A percentile compares a stretch with the other conserved stretches of the same genome.
These are phyloP conservation scores for Mycena albidolilacea DNA, from an alignment of 768 basidiomycete genomes.

Conservation along the genomic window DNA sequence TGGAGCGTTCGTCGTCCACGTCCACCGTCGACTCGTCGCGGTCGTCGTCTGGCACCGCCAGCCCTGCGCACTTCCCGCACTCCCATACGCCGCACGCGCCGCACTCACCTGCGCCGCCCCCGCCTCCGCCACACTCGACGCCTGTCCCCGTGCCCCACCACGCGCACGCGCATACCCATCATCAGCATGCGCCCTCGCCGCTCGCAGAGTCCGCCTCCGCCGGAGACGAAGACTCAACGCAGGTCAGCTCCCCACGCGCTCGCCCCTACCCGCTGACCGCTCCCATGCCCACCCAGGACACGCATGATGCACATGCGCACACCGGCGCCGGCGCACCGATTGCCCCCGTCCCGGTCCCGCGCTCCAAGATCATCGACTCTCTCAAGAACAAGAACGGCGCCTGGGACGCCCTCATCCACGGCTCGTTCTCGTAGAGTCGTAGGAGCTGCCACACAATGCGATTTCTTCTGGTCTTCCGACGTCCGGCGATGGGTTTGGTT, in stretches of 20 bases:
- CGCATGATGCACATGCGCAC: constrained; percentile 36
- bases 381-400: constrained; percentile 70
- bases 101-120: constrained; percentile 24
- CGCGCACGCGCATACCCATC: constrained; percentile 40
- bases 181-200: constrained; percentile 16
- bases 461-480: not conserved
- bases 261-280: constrained; percentile 26
- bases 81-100: constrained; percentile 39
- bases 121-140: constrained; percentile 31
- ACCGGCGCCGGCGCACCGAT: constrained; percentile 40
- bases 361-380: constrained; percentile 67
- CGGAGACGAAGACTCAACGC: constrained; percentile 3
- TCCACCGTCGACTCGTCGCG: constrained; percentile 55
- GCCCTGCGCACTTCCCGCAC: constrained; percentile 57
- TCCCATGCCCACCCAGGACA: not conserved
- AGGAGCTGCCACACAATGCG: no score
- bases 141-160: constrained; percentile 9
- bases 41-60: constrained; percentile 67
- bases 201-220: constrained; percentile 14
- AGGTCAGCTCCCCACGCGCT: constrained; percentile 22
- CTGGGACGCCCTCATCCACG: constrained; percentile 79
- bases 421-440: constrained; percentile 66
- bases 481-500: not conserved
- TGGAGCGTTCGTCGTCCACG: constrained; percentile 37
- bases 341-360: constrained; percentile 12